Percentiles rank a stretch among this genome's conserved stretches.
These are phyloP conservation scores for Termitomyces sp. DNA, from an alignment of 768 basidiomycete species.

Conservation along the genomic window DNA sequence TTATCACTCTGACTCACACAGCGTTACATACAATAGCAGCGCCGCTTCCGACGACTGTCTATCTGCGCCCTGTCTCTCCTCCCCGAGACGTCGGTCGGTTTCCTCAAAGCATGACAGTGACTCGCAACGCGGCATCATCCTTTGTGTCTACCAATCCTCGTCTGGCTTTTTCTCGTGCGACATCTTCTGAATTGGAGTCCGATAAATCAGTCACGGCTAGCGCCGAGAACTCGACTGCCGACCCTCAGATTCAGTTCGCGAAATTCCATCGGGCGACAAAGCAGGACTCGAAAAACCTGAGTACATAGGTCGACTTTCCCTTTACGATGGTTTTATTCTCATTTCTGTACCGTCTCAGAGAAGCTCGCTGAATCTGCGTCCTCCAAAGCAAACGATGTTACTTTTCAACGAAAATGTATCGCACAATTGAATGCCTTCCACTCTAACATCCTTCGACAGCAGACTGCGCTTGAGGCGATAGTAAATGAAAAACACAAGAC, in stretches of 20 bases:
- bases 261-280: slow-evolving; percentile 8
- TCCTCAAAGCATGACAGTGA: slow-evolving; percentile 8
- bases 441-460: slow-evolving; percentile 24
- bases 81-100: not conserved
- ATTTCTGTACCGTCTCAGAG: slow-evolving; percentile 16
- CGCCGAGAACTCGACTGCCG: not conserved
- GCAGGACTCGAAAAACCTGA: slow-evolving; percentile 18
- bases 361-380: slow-evolving; percentile 26
- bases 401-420: slow-evolving; percentile 32
- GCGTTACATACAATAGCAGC: slow-evolving; percentile 24
- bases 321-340: not conserved
- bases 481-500: slow-evolving; percentile 22
- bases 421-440: slow-evolving; percentile 29
- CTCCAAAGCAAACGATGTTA: slow-evolving; percentile 19
- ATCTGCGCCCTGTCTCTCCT: slow-evolving; percentile 13
- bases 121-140: slow-evolving; percentile 3
- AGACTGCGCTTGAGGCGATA: slow-evolving; percentile 21
- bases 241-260: slow-evolving; percentile 1
- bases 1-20: slow-evolving; percentile 26
- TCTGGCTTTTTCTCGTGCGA: not conserved
- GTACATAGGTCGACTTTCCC: slow-evolving; percentile 16
- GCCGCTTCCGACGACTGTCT: slow-evolving; percentile 27
- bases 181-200: not conserved
- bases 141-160: not conserved
- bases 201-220: not conserved